A percentile compares a stretch with the other conserved stretches of the same genome.
phyloP scores from a whole-genome alignment of 2,329 filamentous ascomycete species.

The Phaeosphaeria sp. region DNA sequence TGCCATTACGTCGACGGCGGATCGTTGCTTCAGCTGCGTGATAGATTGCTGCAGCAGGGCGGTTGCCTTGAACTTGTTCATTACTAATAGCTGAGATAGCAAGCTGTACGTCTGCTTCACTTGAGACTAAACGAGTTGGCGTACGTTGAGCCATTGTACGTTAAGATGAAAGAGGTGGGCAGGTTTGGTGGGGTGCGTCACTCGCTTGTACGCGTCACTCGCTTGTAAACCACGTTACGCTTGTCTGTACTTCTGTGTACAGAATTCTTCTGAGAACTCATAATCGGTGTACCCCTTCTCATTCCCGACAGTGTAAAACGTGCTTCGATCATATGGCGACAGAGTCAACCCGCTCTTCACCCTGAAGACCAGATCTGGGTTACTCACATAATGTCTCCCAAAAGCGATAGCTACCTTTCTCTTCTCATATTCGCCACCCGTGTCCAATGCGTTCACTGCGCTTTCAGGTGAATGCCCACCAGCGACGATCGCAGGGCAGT shows the following conservation, averaged over 20 bases:
- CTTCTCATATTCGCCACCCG: slow-evolving; percentile 29
- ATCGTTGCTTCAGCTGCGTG: no score
- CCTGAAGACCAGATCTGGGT: slow-evolving; percentile 54
- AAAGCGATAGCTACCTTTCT: slow-evolving; percentile 51
- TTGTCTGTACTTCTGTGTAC: neutral
- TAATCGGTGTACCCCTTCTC: slow-evolving; percentile 23
- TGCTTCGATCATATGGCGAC: slow-evolving; percentile 47
- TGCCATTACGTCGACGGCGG: no score
- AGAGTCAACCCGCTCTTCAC: slow-evolving; percentile 49
- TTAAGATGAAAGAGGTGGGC: no score
- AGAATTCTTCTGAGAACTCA: neutral
- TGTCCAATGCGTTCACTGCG: slow-evolving; percentile 32
- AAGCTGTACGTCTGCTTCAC: no score
- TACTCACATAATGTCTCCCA: slow-evolving; percentile 55
- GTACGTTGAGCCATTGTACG: no score
- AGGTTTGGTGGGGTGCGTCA: no score
- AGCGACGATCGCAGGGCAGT: slow-evolving; percentile 44
- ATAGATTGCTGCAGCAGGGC: no score
- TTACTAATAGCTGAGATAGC: no score
- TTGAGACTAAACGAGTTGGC: no score
- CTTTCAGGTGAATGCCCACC: slow-evolving; percentile 49
- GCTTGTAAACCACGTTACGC: no score
- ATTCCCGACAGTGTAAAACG: slow-evolving; percentile 16
- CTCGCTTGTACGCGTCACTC: no score
- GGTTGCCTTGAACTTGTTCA: no score